phyloP scores from a whole-genome alignment of 371 early-diverging fungal species.

The Gilbertella persicaria region DNA sequence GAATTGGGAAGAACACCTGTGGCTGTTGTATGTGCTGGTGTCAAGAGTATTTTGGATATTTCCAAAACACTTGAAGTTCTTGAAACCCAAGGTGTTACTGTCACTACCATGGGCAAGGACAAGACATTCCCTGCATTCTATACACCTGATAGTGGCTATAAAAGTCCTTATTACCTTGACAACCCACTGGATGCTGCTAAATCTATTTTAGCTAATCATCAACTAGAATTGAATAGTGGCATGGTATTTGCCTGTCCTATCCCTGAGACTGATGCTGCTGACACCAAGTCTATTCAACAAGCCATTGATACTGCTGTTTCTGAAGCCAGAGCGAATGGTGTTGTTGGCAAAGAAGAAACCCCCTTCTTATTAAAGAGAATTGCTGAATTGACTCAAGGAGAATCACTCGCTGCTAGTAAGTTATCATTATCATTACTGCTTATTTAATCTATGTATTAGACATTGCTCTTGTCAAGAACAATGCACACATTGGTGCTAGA shows the following conservation, averaged over 20 bases:
- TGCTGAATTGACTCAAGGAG: slow-evolving; percentile 77
- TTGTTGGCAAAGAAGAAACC: slow-evolving; percentile 87
- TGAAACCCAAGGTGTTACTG: slow-evolving; percentile 94
- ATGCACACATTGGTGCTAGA: slow-evolving; percentile 79
- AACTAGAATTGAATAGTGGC: slow-evolving; percentile 73
- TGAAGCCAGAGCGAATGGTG: slow-evolving; percentile 63
- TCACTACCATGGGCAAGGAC: slow-evolving; percentile 69
- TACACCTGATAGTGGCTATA: slow-evolving; percentile 71
- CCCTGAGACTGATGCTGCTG: slow-evolving; percentile 68
- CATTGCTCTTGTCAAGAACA: slow-evolving; percentile 89
- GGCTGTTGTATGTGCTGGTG: slow-evolving; percentile 93
- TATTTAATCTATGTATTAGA: slow-evolving; percentile 42
- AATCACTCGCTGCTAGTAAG: slow-evolving; percentile 81
- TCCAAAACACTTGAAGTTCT: slow-evolving; percentile 86
- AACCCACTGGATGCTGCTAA: slow-evolving; percentile 67
- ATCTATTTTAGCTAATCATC: slow-evolving; percentile 69
- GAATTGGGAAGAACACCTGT: slow-evolving; percentile 92
- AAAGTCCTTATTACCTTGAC: slow-evolving; percentile 67
- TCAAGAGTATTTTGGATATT: slow-evolving; percentile 92
- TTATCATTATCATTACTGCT: no score
- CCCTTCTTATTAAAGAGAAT: slow-evolving; percentile 88
- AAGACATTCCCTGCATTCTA: slow-evolving; percentile 91
- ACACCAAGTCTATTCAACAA: slow-evolving; percentile 61
- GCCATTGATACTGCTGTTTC: slow-evolving; percentile 73
- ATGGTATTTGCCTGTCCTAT: slow-evolving; percentile 91